Evolutionary conservation across 192 early-diverging fungal genomes (phyloP).

Genomic region (Gaertneriomyces semiglobifer): DNA sequence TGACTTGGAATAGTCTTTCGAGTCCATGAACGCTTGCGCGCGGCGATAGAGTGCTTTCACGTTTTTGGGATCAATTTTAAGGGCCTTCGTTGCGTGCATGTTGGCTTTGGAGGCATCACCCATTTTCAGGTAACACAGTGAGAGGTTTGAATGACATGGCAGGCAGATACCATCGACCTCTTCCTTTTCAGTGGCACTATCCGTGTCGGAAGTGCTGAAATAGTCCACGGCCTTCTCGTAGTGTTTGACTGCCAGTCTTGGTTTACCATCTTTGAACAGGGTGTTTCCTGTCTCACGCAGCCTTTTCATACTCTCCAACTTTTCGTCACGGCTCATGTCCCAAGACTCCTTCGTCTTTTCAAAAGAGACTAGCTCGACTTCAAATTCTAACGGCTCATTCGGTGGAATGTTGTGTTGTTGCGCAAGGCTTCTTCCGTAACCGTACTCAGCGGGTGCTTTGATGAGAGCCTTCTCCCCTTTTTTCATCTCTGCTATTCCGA

Average conservation of each 20-base stretch:
- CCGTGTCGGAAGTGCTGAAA: slow-evolving; percentile 7
- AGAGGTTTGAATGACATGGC: slow-evolving; percentile 21
- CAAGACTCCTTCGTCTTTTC: slow-evolving; percentile 18
- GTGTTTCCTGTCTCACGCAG: slow-evolving; percentile 26
- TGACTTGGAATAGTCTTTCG: slow-evolving; percentile 19
- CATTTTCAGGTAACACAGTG: slow-evolving; percentile 24
- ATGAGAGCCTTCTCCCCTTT: slow-evolving; percentile 8
- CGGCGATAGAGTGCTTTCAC: slow-evolving; percentile 30
- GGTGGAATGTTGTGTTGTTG: slow-evolving; percentile 46
- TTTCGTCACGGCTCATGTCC: slow-evolving; percentile 14
- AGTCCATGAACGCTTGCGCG: slow-evolving; percentile 7
- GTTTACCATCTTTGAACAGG: slow-evolving; percentile 29
- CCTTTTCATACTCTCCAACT: slow-evolving; percentile 6
- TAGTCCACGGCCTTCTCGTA: slow-evolving; percentile 22
- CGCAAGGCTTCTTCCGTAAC: slow-evolving; percentile 19
- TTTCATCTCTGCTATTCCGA: slow-evolving; percentile 17
- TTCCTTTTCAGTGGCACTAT: slow-evolving; percentile 2
- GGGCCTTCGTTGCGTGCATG: slow-evolving; percentile 5
- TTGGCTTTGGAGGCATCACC: slow-evolving; percentile 11
- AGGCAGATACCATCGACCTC: slow-evolving; percentile 18
- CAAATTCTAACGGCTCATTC: slow-evolving; percentile 52
- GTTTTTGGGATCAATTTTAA: slow-evolving; percentile 17
- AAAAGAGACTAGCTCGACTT: slow-evolving; percentile 33
- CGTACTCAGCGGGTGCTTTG: slow-evolving; percentile 16
- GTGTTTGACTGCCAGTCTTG: slow-evolving; percentile 4